Conservation (phyloP, 768 basidiomycete genomes). For the Auriscalpium orientale region DNA sequence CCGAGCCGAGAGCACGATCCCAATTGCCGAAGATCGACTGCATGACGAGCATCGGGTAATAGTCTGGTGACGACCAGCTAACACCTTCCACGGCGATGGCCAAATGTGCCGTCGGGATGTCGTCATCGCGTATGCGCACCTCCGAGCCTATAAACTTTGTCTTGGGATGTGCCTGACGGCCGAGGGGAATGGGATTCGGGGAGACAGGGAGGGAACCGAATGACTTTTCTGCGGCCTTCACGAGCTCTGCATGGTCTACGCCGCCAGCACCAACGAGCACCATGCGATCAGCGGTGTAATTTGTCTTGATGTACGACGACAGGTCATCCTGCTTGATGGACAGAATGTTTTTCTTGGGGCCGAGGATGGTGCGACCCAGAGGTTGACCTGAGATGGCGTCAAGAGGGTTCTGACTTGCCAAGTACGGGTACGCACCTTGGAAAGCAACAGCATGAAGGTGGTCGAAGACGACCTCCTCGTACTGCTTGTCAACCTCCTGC, state of each 20-base stretch:
- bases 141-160: constrained; percentile 89
- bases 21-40: constrained; percentile 98
- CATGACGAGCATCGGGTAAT: constrained; percentile 99
- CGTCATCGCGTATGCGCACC: constrained; percentile 92
- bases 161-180: constrained; percentile 66
- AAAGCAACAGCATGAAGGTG: constrained; percentile 96
- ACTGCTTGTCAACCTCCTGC: constrained; percentile 98
- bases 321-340: constrained; percentile 93
- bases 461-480: constrained; percentile 98
- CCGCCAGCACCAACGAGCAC: constrained; percentile 96
- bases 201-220: constrained; percentile 88
- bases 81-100: constrained; percentile 98
- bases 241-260: constrained; percentile 85
- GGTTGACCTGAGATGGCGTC: constrained; percentile 63
- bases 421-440: constrained; percentile 56
- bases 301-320: constrained; percentile 85
- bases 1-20: constrained; percentile 92
- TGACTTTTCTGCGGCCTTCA: constrained; percentile 91
- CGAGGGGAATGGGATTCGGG: constrained; percentile 80
- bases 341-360: constrained; percentile 91
- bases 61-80: constrained; percentile 95
- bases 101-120: constrained; percentile 80
- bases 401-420: background rate
- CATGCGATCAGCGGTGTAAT: constrained; percentile 99
- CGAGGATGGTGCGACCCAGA: constrained; percentile 94